Evolutionary conservation across 116 monocot genomes (phyloP).

Genomic region (Zostera marina): DNA sequence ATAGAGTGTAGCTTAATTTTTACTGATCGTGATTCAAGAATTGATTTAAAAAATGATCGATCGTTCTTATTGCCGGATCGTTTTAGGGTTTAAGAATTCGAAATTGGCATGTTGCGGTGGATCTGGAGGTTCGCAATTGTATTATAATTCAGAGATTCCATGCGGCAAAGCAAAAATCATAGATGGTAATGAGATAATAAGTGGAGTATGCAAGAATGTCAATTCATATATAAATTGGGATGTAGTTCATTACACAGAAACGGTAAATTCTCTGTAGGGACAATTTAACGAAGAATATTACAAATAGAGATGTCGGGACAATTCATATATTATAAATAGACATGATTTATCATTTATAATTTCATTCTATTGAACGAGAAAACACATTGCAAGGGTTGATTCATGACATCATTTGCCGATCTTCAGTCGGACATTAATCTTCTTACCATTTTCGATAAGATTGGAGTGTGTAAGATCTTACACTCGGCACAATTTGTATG

Average conservation of each 20-base stretch:
- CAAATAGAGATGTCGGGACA: constrained; percentile 83
- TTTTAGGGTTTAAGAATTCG: constrained; percentile 63
- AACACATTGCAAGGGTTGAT: too few species aligned
- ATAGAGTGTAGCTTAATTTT: neutral
- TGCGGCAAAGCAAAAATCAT: constrained; percentile 73
- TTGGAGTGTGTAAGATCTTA: too few species aligned
- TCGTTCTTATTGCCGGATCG: neutral
- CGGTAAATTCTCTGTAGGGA: constrained; percentile 71
- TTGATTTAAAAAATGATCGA: neutral
- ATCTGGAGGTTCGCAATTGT: constrained; percentile 64
- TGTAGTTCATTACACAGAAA: constrained; percentile 93
- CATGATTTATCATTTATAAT: too few species aligned
- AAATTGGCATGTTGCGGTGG: constrained; percentile 74
- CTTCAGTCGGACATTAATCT: too few species aligned
- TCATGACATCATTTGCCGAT: too few species aligned
- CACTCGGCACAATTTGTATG: too few species aligned
- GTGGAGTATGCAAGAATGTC: constrained; percentile 49
- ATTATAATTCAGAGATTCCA: constrained; percentile 49
- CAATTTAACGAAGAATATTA: too few species aligned
- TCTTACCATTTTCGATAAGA: too few species aligned
- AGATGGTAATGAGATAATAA: constrained; percentile 48
- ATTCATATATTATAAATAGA: too few species aligned
- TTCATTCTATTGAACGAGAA: too few species aligned
- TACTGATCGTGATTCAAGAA: neutral
- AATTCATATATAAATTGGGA: constrained; percentile 70